phyloP scores from a whole-genome alignment of 805 yeast genomes.

The Cyberlindnera misumaiensis region DNA sequence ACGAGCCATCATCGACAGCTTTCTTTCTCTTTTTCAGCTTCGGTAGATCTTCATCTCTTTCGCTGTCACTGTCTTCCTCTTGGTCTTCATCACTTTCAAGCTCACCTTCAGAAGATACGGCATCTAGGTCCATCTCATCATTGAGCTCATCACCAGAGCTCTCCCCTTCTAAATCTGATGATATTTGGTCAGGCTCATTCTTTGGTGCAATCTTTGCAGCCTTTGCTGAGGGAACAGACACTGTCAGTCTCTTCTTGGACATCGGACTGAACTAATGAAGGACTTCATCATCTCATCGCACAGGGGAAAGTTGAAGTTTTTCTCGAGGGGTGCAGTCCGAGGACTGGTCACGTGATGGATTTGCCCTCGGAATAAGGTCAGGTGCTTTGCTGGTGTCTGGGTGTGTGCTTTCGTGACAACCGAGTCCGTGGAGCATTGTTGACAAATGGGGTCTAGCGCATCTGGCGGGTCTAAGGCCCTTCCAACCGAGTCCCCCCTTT shows the following conservation, averaged over 20 bases:
- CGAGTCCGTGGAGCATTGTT: too few species aligned
- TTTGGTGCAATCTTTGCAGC: background rate
- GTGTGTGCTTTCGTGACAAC: too few species aligned
- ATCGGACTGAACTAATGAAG: conserved; percentile 6
- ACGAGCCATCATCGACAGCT: conserved; percentile 63
- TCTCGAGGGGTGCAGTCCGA: too few species aligned
- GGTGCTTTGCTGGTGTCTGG: too few species aligned
- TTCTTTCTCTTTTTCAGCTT: conserved; percentile 49
- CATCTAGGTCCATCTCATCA: conserved; percentile 11
- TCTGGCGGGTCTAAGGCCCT: too few species aligned
- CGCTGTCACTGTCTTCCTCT: conserved; percentile 16
- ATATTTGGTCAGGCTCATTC: background rate
- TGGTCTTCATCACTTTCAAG: conserved; percentile 8
- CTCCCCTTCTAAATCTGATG: conserved; percentile 1
- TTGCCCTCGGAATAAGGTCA: too few species aligned
- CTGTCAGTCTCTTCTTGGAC: conserved; percentile 19
- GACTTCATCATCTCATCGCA: too few species aligned
- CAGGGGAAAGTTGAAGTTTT: too few species aligned
- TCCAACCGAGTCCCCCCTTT: too few species aligned
- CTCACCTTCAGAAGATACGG: conserved; percentile 6
- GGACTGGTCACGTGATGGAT: too few species aligned
- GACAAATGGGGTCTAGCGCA: too few species aligned
- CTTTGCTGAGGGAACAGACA: conserved; percentile 9
- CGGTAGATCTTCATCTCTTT: conserved; percentile 31
- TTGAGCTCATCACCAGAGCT: conserved; percentile 6